Evolutionary conservation across 164 flowering plant species (phyloP).

Genomic region (Malania oleifera): DNA sequence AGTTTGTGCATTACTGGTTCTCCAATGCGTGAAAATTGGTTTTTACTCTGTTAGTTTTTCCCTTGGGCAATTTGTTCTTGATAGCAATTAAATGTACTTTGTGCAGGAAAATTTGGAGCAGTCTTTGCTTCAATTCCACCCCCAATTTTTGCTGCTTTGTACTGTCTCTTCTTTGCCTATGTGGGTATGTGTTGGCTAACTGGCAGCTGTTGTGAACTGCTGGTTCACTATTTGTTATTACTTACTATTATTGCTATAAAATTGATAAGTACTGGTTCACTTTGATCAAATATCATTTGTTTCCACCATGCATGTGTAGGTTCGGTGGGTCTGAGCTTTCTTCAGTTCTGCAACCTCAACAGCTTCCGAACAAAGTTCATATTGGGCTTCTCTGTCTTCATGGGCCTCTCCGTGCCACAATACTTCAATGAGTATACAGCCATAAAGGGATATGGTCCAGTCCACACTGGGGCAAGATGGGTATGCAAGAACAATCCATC

Average conservation of each 20-base stretch:
- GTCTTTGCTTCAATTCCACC: constrained; percentile 91
- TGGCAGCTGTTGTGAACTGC: background rate
- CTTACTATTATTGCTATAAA: no score
- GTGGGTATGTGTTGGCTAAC: constrained; percentile 59
- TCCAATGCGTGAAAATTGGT: background rate
- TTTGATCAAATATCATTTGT: background rate
- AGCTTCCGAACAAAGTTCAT: constrained; percentile 89
- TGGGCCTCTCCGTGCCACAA: constrained; percentile 90
- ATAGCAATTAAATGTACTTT: background rate
- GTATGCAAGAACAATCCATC: constrained; percentile 31
- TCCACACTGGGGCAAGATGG: constrained; percentile 82
- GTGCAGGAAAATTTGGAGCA: constrained; percentile 94
- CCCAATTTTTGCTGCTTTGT: constrained; percentile 82
- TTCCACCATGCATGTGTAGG: constrained; percentile 36
- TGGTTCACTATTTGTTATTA: background rate
- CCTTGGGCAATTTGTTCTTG: background rate
- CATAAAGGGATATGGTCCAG: constrained; percentile 80
- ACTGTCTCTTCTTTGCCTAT: constrained; percentile 90
- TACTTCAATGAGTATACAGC: constrained; percentile 88
- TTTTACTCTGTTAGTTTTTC: background rate
- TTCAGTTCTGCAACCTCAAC: constrained; percentile 95
- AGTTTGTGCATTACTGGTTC: constrained; percentile 1
- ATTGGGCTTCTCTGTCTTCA: constrained; percentile 81
- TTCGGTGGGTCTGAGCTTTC: constrained; percentile 78
- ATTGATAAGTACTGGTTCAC: no score